These are phyloP conservation scores for Lactarius pseudohatsudake DNA, from an alignment of 768 basidiomycete species.

Conservation along the genomic window DNA sequence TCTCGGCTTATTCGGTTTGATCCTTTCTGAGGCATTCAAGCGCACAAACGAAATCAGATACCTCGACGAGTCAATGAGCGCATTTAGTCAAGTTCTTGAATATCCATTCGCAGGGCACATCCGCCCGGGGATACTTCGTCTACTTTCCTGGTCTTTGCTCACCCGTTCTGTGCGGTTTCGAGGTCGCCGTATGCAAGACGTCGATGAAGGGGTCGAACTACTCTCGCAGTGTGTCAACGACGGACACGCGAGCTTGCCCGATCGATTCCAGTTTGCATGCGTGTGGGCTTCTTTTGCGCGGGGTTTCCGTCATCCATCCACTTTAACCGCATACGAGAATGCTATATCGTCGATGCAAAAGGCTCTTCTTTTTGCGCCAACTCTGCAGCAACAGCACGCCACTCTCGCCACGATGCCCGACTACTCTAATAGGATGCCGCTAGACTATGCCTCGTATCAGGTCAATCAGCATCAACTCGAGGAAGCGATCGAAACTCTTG, in stretches of 20 bases:
- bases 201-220: not conserved
- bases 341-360: not conserved
- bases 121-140: not conserved
- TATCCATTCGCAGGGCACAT: not conserved
- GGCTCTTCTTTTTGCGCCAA: not conserved
- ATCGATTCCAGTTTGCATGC: not conserved
- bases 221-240: not conserved
- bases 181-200: not conserved
- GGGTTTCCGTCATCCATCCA: not conserved
- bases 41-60: not conserved
- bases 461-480: not conserved
- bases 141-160: not conserved
- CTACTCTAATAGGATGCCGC: not conserved
- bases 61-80: not conserved
- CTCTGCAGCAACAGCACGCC: not conserved
- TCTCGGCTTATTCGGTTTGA: not conserved
- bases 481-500: slow-evolving; percentile 14
- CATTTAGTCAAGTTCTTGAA: not conserved
- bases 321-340: not conserved
- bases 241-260: too few species aligned
- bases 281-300: not conserved
- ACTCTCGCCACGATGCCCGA: not conserved
- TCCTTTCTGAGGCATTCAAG: not conserved
- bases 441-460: slow-evolving; percentile 6
- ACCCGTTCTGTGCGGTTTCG: not conserved